Conservation (phyloP, 2,329 filamentous ascomycete genomes). For the Cercospora sojina region DNA sequence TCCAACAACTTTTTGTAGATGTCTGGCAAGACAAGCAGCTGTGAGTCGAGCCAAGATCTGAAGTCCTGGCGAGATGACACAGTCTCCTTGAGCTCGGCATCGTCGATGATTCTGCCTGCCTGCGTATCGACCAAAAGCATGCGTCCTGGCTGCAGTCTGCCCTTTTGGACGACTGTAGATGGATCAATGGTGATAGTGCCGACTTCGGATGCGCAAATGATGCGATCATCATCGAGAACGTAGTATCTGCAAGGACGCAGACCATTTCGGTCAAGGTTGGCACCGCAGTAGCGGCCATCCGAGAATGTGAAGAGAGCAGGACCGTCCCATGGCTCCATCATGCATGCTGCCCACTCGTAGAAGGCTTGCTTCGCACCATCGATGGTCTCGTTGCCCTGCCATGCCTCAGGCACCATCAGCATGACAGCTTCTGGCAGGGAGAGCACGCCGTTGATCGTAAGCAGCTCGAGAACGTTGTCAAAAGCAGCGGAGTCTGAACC, state of each 20-base stretch:
- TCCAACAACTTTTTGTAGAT: conserved; percentile 63
- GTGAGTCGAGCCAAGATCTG: conserved; percentile 79
- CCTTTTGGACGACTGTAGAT: conserved; percentile 87
- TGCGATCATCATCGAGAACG: conserved; percentile 92
- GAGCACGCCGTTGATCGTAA: conserved; percentile 93
- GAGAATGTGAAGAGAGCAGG: conserved; percentile 96
- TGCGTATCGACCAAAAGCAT: conserved; percentile 95
- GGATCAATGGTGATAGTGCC: conserved; percentile 90
- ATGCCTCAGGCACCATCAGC: conserved; percentile 97
- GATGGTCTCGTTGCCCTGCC: conserved; percentile 91
- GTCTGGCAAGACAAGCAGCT: conserved; percentile 77
- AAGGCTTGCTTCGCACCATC: conserved; percentile 94
- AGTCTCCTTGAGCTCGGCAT: conserved; percentile 84
- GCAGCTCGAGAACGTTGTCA: conserved; percentile 90
- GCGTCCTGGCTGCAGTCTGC: conserved; percentile 86
- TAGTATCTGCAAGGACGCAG: conserved; percentile 95
- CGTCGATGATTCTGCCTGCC: conserved; percentile 88
- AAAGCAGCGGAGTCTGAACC: conserved; percentile 96
- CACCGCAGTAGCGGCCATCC: conserved; percentile 93
- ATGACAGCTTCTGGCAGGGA: conserved; percentile 95
- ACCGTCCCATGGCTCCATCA: conserved; percentile 99
- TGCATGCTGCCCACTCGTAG: conserved; percentile 97
- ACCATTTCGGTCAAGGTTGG: conserved; percentile 93
- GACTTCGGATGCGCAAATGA: conserved; percentile 95
- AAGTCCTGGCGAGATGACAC: conserved; percentile 88